phyloP scores from a whole-genome alignment of 805 yeast genomes.

The Hanseniaspora mollemarum region DNA sequence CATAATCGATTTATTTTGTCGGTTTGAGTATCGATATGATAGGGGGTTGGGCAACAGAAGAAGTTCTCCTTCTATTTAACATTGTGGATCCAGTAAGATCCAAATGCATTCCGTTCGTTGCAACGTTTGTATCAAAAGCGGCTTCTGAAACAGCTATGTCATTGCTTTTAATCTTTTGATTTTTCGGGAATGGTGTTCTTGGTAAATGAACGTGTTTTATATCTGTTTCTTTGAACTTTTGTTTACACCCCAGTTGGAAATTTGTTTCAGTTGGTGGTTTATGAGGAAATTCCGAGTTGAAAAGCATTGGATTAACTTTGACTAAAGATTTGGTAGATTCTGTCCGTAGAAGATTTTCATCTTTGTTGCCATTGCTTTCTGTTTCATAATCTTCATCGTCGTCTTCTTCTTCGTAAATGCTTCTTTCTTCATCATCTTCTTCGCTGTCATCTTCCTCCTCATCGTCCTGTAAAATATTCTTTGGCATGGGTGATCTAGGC shows the following conservation, averaged over 20 bases:
- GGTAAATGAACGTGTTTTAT: slow-evolving; percentile 13
- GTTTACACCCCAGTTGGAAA: not conserved
- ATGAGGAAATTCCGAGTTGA: not conserved
- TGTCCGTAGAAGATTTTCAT: slow-evolving; percentile 3
- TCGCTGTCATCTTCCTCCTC: slow-evolving; percentile 14
- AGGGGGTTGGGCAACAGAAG: not conserved
- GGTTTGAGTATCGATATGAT: not conserved
- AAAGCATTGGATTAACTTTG: slow-evolving; percentile 10
- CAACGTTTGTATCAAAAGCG: not conserved
- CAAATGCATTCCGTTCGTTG: not conserved
- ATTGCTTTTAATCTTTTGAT: not conserved
- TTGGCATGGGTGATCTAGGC: slow-evolving; percentile 23
- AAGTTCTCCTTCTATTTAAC: slow-evolving; percentile 10
- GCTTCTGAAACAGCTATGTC: not conserved
- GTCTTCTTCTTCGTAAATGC: slow-evolving; percentile 8
- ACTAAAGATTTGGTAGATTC: slow-evolving; percentile 6
- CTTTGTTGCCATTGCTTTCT: not conserved
- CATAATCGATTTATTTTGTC: not conserved
- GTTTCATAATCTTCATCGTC: slow-evolving; percentile 6
- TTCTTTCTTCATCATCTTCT: not conserved
- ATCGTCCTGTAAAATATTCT: not conserved
- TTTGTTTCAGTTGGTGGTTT: not conserved
- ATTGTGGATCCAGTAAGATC: slow-evolving; percentile 6
- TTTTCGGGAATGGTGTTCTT: slow-evolving; percentile 18
- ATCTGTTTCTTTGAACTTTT: not conserved